A percentile compares a stretch with the other conserved stretches of the same genome.
Evolutionary conservation across 2,329 filamentous ascomycete species (phyloP).

Genomic region (Epichloe typhina): DNA sequence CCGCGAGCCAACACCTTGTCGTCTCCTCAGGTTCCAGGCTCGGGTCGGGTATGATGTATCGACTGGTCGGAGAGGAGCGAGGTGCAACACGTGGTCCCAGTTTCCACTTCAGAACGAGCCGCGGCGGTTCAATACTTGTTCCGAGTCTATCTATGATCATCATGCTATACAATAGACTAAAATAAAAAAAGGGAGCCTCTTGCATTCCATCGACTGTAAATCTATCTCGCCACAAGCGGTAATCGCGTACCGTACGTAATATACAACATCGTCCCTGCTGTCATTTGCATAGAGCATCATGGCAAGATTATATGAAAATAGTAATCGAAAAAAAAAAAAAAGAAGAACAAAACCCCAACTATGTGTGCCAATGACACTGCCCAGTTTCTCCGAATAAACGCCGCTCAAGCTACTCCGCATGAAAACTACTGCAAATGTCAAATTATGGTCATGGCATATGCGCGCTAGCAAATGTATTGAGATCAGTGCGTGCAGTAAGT

Average conservation of each 20-base stretch:
- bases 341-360: not conserved
- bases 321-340: not conserved
- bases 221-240: conserved; percentile 1
- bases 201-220: not conserved
- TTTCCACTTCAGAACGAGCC: not conserved
- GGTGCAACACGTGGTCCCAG: not conserved
- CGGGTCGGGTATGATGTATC: too few relatives aligned
- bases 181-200: not conserved
- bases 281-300: conserved; percentile 1
- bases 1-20: too few relatives aligned
- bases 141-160: conserved; percentile 2
- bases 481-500: not conserved
- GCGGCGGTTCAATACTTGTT: not conserved
- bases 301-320: conserved; percentile 1
- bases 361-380: conserved; percentile 1
- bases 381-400: conserved; percentile 5
- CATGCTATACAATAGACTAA: not conserved
- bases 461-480: not conserved
- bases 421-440: not conserved
- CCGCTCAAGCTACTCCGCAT: not conserved
- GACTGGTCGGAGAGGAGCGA: too few relatives aligned
- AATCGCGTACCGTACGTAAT: conserved; percentile 1
- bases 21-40: too few relatives aligned
- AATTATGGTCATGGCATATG: conserved; percentile 2
- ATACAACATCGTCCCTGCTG: conserved; percentile 4